Evolutionary conservation across 2,329 filamentous ascomycete genomes (phyloP), one percentile per base, ranked within the genome.

Genomic region (Epichloe amarillans): DNA sequence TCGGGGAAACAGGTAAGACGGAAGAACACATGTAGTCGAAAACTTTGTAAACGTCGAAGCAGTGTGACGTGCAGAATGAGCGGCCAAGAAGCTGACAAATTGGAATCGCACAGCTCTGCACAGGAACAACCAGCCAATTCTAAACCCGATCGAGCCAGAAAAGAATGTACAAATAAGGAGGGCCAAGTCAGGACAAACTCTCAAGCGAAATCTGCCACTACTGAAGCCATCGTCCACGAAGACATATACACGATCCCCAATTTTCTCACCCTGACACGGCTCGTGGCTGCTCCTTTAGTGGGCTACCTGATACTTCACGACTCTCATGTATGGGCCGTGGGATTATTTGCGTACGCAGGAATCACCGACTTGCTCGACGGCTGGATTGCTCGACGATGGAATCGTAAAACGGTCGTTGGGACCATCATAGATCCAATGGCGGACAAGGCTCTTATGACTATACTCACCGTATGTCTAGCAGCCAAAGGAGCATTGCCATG

Each of bases 201-300:
- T 12, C 26, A 14, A 8, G 19, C 40, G 8, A 49, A 50, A 15
- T 6, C 46, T 36, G 15, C 26, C 7, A 35, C 5, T 11, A 35
- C 49, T 8, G 21, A 41, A 44, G 47, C 40, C 3, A 46, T 42
- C 37, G 19, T 66, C 8, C 87, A 84, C 64, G 93, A 98, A 69
- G 89, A 98, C 63, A 95, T 98, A 62, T 96, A 95, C 72, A 98
- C 88, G 37, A 64, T 98, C n/a, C 93, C 93, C 40, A 98, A 98
- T 64, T 75, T 95, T 54, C 77, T 98, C 49, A 98, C 93, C 1
- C 83, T 91, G 57, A 87, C 88, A 2, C 86, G 93, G 3, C 79
- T 98, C 39, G 64, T 87, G 47, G 84, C 87, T 1, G 87, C 93
- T 1, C 93, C 93, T 0, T 74, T 86, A 33, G 81, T 96, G 45